These are phyloP conservation scores for Aspergillus asperescens DNA, from an alignment of 495 filamentous ascomycete genomes.

Conservation along the genomic window DNA sequence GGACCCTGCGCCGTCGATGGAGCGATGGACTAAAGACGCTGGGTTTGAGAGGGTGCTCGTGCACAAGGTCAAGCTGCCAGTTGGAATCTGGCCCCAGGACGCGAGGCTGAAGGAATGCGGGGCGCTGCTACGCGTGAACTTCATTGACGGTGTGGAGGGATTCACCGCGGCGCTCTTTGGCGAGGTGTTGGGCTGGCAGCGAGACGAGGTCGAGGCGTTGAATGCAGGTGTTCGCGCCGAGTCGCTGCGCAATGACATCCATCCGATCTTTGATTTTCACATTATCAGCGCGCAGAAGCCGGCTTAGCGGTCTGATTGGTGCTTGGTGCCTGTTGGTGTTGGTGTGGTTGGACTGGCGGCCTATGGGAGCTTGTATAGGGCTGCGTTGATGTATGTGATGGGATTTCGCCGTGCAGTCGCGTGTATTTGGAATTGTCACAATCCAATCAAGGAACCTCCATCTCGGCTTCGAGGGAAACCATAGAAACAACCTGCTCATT, in stretches of 20 bases:
- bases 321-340: neutral
- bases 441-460: neutral
- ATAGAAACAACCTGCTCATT: no score
- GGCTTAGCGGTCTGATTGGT: neutral
- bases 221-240: slow-evolving; percentile 20
- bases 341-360: neutral
- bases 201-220: slow-evolving; percentile 47
- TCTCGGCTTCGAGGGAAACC: no score
- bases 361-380: neutral
- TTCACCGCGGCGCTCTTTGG: slow-evolving; percentile 39
- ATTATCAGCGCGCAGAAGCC: slow-evolving; percentile 15
- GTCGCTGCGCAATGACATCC: slow-evolving; percentile 8
- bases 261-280: slow-evolving; percentile 19
- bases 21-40: slow-evolving; percentile 24
- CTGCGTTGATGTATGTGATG: neutral
- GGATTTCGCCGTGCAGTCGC: neutral
- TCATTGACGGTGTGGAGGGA: slow-evolving; percentile 32
- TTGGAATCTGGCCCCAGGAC: slow-evolving; percentile 37
- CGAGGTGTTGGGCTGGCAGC: slow-evolving; percentile 43
- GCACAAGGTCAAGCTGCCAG: slow-evolving; percentile 26
- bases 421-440: neutral
- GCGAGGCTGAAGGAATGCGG: slow-evolving; percentile 35
- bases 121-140: slow-evolving; percentile 22
- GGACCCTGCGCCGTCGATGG: slow-evolving; percentile 26
- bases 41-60: slow-evolving; percentile 32